Conservation (phyloP, 2,329 filamentous ascomycete species). For the Sporothrix phasma region DNA sequence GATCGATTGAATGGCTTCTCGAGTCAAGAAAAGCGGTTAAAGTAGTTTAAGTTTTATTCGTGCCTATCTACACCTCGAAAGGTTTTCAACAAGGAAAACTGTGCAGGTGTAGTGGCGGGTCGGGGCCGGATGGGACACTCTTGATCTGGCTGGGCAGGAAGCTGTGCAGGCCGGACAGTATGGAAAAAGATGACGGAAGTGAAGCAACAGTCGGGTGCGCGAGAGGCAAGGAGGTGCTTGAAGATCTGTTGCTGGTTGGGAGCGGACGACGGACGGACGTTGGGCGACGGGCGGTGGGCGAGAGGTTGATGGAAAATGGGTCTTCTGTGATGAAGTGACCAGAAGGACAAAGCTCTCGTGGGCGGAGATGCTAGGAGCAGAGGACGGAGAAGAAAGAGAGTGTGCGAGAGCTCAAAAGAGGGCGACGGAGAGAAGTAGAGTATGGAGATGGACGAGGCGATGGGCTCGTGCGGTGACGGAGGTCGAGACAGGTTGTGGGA, state of each 20-base stretch:
- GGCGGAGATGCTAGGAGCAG: not conserved
- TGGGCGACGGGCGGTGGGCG: constrained; percentile 6
- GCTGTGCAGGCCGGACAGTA: constrained; percentile 19
- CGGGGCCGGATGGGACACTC: constrained; percentile 22
- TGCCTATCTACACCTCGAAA: constrained; percentile 71
- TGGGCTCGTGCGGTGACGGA: constrained; percentile 5
- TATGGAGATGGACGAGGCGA: constrained; percentile 3
- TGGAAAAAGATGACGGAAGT: not conserved
- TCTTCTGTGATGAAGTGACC: constrained; percentile 13
- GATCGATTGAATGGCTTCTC: not conserved
- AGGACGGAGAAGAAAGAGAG: not conserved
- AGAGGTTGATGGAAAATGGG: not conserved
- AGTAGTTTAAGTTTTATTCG: constrained; percentile 28
- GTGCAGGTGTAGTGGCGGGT: constrained; percentile 65
- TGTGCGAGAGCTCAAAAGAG: not conserved
- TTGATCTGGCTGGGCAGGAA: constrained; percentile 17
- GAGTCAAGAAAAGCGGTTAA: constrained; percentile 8
- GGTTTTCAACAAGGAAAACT: constrained; percentile 79
- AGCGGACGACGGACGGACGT: not conserved
- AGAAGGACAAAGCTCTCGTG: not conserved
- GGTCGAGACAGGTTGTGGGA: not conserved
- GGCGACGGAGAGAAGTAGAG: not conserved
- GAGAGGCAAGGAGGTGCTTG: constrained; percentile 5
- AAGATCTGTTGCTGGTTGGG: not conserved
- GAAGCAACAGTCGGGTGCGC: constrained; percentile 6